Conservation (phyloP, 1,284 basidiomycete genomes). For the Xerocomus amazonicus region DNA sequence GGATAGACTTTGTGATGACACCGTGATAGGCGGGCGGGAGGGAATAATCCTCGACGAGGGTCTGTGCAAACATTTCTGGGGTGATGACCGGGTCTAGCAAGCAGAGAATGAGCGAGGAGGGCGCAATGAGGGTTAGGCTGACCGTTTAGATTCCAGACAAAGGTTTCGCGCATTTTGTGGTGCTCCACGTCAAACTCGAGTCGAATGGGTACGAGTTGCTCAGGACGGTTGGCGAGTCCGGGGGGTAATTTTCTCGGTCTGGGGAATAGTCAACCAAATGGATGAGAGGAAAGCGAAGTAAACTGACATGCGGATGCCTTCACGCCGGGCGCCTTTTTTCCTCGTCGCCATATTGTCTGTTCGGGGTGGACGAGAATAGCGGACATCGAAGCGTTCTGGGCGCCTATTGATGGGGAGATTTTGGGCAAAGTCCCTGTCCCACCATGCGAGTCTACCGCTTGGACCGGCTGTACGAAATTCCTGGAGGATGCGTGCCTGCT, state of each 20-base stretch:
- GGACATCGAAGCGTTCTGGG: constrained; percentile 59
- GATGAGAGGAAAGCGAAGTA: constrained; percentile 1
- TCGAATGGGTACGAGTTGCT: constrained; percentile 88
- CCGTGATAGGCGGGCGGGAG: constrained; percentile 70
- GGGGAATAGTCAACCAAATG: constrained; percentile 4
- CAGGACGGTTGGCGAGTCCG: constrained; percentile 60
- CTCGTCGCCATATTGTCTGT: constrained; percentile 40
- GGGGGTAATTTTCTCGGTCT: constrained; percentile 62
- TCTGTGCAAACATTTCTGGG: constrained; percentile 86
- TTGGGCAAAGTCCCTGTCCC: constrained; percentile 27
- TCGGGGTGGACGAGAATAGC: constrained; percentile 57
- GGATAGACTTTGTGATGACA: constrained; percentile 80
- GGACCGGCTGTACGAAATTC: constrained; percentile 30
- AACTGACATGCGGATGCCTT: constrained; percentile 69
- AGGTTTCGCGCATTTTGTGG: constrained; percentile 92
- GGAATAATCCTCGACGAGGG: constrained; percentile 88
- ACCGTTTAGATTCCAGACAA: constrained; percentile 96
- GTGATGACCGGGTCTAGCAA: constrained; percentile 78
- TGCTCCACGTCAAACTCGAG: constrained; percentile 93
- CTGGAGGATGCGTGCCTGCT: constrained; percentile 27
- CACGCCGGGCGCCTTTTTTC: constrained; percentile 57
- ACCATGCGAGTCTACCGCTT: constrained; percentile 29
- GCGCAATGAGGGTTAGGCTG: constrained; percentile 13
- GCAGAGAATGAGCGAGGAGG: neutral
- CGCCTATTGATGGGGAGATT: constrained; percentile 29